These are phyloP conservation scores for Aschersonia sp. DNA, from an alignment of 2,329 filamentous ascomycete genomes.

Conservation along the genomic window DNA sequence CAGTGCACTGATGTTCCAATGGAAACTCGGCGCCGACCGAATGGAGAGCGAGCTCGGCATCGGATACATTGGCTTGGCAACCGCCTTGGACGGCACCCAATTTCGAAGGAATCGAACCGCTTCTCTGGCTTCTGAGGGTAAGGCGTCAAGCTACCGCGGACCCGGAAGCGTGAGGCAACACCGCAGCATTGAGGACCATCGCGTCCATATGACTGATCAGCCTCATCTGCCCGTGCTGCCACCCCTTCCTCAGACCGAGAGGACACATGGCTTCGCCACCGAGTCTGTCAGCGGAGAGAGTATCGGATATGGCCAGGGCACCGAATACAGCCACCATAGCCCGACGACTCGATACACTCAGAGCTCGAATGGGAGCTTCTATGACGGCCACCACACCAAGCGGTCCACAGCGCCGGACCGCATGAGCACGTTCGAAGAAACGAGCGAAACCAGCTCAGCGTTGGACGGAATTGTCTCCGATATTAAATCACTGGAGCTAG, in stretches of 20 bases:
- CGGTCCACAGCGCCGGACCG: slow-evolving; percentile 10
- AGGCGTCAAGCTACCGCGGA: slow-evolving; percentile 1
- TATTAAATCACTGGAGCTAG: slow-evolving; percentile 23
- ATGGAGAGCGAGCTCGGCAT: slow-evolving; percentile 47
- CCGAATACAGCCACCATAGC: slow-evolving; percentile 4
- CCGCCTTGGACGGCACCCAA: slow-evolving; percentile 38
- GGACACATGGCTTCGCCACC: slow-evolving; percentile 2
- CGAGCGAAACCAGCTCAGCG: slow-evolving; percentile 3
- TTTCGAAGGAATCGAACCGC: slow-evolving; percentile 8
- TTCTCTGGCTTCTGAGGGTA: slow-evolving; percentile 5
- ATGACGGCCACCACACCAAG: slow-evolving; percentile 12
- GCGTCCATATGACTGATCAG: not conserved
- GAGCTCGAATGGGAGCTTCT: slow-evolving; percentile 14
- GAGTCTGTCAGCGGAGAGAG: slow-evolving; percentile 7
- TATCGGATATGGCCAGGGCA: slow-evolving; percentile 1
- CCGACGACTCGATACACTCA: slow-evolving; percentile 9
- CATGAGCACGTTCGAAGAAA: slow-evolving; percentile 16
- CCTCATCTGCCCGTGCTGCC: slow-evolving; percentile 1
- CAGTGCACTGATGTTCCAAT: slow-evolving; percentile 50
- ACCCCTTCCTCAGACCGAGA: slow-evolving; percentile 3
- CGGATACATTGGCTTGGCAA: slow-evolving; percentile 52
- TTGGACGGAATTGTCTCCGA: slow-evolving; percentile 16
- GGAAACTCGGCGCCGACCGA: slow-evolving; percentile 44
- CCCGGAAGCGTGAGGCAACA: slow-evolving; percentile 1
- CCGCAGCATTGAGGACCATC: slow-evolving; percentile 4